Base-by-base conservation (phyloP, 495 filamentous ascomycete species). In the Cercophora scortea region DNA sequence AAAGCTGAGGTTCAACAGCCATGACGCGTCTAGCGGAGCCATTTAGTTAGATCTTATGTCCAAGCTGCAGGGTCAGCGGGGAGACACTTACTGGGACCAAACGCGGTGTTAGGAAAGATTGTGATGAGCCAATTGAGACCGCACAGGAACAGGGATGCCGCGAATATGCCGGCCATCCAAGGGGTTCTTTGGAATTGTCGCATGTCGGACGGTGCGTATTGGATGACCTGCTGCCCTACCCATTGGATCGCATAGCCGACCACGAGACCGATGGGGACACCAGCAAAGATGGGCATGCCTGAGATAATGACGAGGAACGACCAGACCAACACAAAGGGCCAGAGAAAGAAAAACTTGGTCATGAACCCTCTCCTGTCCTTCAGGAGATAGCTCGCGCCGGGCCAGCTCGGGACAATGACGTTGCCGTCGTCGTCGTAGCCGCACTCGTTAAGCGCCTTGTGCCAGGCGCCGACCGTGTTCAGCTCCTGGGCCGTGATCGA, bases 101-200 rank as follows among this genome's bases (percentile, higher is more conserved):
- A 55, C 34, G 61, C 71, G 66, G 66, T 78, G 83, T 79, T 75
- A 47, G 87, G 88, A 16, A 96, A 67, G 50, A 97, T 76, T 36
- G 77, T 73, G 32, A 86, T 76, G 34, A 88, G 50, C 80, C 89
- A 97, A 54, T 85, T 78, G 36, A 88, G 60, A 25, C 84, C 85
- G n/a, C 88, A 81, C 76, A 90, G 86, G 60, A 94, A 94, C 32
- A 95, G 66, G 1, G 91, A 83, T 16, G 79, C 90, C 10, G 89
- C 89, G 74, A 97, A 97, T 19, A 97, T 89, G 53, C 93, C 93
- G 1, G 93, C 84, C 50, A 98, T 73, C 74, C 88, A 96, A 11
- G 93, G 92, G 86, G 94, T 96, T 63, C 83, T 86, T 59, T 96
- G 88, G 43, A 96, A 77, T 57, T 86, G 79, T 55, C 89, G 85